These are phyloP conservation scores for Chlorella variabilis DNA, from an alignment of 163 green algal species.

Conservation along the genomic window DNA sequence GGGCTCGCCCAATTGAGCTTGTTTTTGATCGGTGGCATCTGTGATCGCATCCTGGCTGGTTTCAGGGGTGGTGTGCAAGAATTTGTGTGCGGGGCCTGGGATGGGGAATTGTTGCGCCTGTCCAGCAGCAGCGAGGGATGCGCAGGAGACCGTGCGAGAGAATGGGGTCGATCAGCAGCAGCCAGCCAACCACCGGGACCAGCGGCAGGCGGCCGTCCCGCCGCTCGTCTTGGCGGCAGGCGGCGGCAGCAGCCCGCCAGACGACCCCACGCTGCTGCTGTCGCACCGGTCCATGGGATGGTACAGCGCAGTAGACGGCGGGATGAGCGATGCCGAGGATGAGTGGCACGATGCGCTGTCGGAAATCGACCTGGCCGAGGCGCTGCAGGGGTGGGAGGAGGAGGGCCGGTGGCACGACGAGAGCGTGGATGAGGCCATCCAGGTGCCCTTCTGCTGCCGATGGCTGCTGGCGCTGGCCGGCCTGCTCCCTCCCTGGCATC, in stretches of 20 bases:
- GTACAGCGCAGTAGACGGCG: not conserved
- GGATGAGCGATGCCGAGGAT: slow-evolving; percentile 15
- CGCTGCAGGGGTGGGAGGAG: slow-evolving; percentile 26
- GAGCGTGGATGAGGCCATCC: slow-evolving; percentile 10
- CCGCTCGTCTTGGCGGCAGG: not conserved
- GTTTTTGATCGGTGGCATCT: too few relatives aligned
- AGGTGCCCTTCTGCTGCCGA: not conserved
- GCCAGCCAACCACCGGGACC: too few relatives aligned
- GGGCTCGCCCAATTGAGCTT: too few relatives aligned
- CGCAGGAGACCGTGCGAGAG: too few relatives aligned
- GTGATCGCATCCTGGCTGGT: too few relatives aligned
- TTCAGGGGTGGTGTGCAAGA: too few relatives aligned
- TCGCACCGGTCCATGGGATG: not conserved
- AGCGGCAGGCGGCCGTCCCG: not conserved
- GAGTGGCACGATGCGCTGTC: slow-evolving; percentile 24
- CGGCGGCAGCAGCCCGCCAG: not conserved
- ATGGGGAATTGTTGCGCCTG: too few relatives aligned
- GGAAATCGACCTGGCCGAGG: slow-evolving; percentile 17
- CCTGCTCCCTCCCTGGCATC: too few relatives aligned
- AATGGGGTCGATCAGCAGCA: too few relatives aligned
- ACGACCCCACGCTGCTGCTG: not conserved
- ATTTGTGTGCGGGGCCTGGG: too few relatives aligned
- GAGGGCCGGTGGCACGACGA: not conserved
- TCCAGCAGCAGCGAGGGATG: too few relatives aligned
- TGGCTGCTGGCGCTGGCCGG: not conserved